Conservation (phyloP, 768 basidiomycete species). For the Bullera alba region DNA sequence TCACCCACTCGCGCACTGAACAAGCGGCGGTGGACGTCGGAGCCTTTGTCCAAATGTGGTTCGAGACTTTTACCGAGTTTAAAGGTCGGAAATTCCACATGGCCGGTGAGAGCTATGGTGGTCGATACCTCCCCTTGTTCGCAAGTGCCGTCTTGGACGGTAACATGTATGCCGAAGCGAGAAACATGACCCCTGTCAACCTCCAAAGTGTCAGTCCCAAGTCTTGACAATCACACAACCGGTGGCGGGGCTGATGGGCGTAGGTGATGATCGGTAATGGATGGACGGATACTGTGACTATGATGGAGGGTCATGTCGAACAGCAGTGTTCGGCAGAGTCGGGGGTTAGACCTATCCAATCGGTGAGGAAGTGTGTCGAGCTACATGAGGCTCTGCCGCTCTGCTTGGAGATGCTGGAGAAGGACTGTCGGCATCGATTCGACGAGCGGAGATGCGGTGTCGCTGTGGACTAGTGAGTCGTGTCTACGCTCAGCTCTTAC, state of each 20-base stretch:
- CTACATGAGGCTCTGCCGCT: too few relatives aligned
- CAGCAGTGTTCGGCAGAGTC: too few relatives aligned
- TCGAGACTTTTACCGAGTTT: constrained; percentile 64
- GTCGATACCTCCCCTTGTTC: constrained; percentile 48
- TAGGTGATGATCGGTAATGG: constrained; percentile 61
- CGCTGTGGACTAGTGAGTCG: too few relatives aligned
- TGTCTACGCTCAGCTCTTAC: too few relatives aligned
- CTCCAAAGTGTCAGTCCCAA: constrained; percentile 57
- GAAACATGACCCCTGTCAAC: constrained; percentile 54
- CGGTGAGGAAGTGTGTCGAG: too few relatives aligned
- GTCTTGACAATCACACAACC: too few relatives aligned
- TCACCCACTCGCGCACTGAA: constrained; percentile 61
- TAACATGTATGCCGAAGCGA: constrained; percentile 52
- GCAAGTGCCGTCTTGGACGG: constrained; percentile 68
- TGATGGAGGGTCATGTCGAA: too few relatives aligned
- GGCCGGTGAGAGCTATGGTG: constrained; percentile 53
- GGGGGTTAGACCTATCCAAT: too few relatives aligned
- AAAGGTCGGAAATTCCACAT: constrained; percentile 59
- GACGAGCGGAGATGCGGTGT: too few relatives aligned
- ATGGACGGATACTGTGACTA: constrained; percentile 23
- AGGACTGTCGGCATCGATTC: too few relatives aligned
- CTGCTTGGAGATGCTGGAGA: too few relatives aligned
- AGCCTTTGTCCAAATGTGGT: constrained; percentile 66
- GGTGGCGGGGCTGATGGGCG: too few relatives aligned
- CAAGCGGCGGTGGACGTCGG: constrained; percentile 65